Percentiles rank a stretch among this genome's conserved stretches.
These are phyloP conservation scores for Ogataea kodamae DNA, from an alignment of 805 yeast genomes.

Conservation along the genomic window DNA sequence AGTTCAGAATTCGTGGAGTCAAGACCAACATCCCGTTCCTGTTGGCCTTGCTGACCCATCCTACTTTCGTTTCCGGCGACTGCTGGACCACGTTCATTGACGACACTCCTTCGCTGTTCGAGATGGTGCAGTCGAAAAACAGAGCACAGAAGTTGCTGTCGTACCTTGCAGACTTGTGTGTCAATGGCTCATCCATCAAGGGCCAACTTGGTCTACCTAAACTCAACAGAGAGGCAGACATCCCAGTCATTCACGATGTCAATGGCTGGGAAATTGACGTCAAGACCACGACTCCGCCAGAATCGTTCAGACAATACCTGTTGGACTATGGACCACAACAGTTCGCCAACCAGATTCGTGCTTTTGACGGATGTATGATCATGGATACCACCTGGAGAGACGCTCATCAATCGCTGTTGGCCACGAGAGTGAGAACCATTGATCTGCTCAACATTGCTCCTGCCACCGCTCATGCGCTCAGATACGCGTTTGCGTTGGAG, in stretches of 20 bases:
- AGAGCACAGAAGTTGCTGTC: conserved; percentile 92
- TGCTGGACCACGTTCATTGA: conserved; percentile 99
- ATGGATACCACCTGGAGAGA: conserved; percentile 99
- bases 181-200: conserved; percentile 92
- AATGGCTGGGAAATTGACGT: conserved; percentile 57
- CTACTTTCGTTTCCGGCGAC: conserved; percentile 75
- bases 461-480: conserved; percentile 84
- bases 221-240: conserved; percentile 65
- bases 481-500: conserved; percentile 91
- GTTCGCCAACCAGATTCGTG: conserved; percentile 85
- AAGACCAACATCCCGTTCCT: conserved; percentile 97
- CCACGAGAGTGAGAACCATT: conserved; percentile 94
- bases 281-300: conserved; percentile 46
- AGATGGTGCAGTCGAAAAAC: conserved; percentile 91
- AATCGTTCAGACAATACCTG: conserved; percentile 91
- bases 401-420: conserved; percentile 96
- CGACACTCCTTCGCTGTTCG: conserved; percentile 94
- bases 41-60: conserved; percentile 85
- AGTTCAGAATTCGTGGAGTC: conserved; percentile 98
- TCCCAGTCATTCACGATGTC: conserved; percentile 69
- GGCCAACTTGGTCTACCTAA: conserved; percentile 95
- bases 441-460: conserved; percentile 91
- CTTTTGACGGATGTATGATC: conserved; percentile 78
- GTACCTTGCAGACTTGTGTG: conserved; percentile 89
- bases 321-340: conserved; percentile 82